Conservation (phyloP, 2,329 filamentous ascomycete genomes). For the Aureobasidium uvarum region DNA sequence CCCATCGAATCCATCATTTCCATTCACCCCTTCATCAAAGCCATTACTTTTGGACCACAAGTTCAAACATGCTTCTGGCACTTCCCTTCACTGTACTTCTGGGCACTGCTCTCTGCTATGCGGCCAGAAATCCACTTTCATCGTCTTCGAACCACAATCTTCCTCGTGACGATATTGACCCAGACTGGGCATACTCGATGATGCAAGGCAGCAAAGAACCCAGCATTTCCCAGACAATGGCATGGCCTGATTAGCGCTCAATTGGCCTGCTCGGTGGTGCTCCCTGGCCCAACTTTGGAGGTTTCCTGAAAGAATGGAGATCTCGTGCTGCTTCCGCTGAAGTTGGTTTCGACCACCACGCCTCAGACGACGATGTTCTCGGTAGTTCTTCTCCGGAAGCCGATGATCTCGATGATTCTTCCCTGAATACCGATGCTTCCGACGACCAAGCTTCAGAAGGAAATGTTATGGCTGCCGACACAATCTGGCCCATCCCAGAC, state of each 20-base stretch:
- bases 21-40: background rate
- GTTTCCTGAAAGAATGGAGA: background rate
- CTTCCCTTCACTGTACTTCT: background rate
- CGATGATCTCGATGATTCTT: too few relatives aligned
- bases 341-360: background rate
- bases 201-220: background rate
- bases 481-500: too few relatives aligned
- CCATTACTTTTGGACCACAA: background rate
- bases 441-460: background rate
- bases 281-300: background rate
- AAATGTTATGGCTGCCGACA: too few relatives aligned
- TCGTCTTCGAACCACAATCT: background rate
- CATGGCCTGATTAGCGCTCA: background rate
- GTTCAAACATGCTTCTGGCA: background rate
- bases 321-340: background rate
- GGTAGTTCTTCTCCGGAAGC: background rate
- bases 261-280: background rate
- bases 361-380: background rate
- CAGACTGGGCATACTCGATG: background rate
- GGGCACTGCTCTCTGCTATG: background rate
- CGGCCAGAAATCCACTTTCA: background rate
- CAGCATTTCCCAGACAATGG: background rate
- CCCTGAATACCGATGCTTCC: background rate
- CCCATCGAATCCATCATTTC: background rate
- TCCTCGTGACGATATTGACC: background rate